Conservation (phyloP, 2,329 filamentous ascomycete genomes). For the Ophiostoma sp. region DNA sequence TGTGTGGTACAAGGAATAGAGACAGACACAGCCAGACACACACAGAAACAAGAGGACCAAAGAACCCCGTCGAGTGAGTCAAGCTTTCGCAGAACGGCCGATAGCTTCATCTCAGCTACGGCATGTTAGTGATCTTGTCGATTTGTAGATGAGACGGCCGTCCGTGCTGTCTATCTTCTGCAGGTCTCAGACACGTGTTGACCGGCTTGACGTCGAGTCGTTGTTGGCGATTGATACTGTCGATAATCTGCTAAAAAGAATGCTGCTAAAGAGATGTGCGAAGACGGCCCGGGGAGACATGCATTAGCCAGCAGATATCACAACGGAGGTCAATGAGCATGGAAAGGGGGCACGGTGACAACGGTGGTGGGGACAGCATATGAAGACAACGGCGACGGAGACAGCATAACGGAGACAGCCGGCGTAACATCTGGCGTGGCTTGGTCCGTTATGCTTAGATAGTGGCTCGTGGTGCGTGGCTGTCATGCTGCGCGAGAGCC, state of each 20-base stretch:
- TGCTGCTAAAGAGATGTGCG: background rate
- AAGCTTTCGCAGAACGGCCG: background rate
- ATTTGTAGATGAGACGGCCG: background rate
- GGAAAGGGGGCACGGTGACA: background rate
- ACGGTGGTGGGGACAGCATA: too few relatives aligned
- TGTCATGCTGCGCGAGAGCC: background rate
- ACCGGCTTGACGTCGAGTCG: too few relatives aligned
- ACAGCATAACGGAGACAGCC: too few relatives aligned
- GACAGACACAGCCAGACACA: background rate
- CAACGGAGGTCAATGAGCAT: background rate
- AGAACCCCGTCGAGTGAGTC: background rate
- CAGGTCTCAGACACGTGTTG: conserved; percentile 9
- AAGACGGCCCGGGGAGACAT: background rate
- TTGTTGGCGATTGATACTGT: too few relatives aligned
- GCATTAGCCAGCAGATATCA: background rate
- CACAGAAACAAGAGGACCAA: background rate
- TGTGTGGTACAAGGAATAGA: background rate
- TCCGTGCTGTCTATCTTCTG: background rate
- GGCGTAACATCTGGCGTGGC: background rate
- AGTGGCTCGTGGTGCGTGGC: background rate
- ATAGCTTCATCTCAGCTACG: background rate
- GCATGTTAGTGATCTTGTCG: background rate
- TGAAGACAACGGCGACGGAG: too few relatives aligned
- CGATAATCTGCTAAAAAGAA: too few relatives aligned
- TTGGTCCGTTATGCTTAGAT: background rate